Base-by-base conservation (phyloP, 1,284 basidiomycete genomes). In the Trametes pubescens region DNA sequence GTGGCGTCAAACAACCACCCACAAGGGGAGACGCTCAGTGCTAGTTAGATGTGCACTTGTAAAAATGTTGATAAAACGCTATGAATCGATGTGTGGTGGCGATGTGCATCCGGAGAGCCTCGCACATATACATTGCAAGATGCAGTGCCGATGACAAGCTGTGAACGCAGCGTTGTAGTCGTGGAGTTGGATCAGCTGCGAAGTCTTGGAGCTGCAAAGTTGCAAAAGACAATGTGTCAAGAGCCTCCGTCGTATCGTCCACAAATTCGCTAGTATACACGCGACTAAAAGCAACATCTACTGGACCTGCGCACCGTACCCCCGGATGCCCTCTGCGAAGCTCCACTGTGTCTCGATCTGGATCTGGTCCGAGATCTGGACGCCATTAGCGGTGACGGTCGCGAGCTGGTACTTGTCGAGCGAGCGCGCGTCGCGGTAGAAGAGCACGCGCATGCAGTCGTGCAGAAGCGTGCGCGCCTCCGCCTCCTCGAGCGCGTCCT, bases 321-420 rank as follows among this genome's bases (percentile, higher is more conserved):
- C 95, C 71, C 94, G 84, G 71, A 97, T 89, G 32, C 87, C 90
- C 77, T 99, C 97, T 22, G 96, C 97, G 75, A 99, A 99, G 59
- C 82, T 82, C 97, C 97, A 99, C 26, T 87, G 80, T 1, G 97
- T 98, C 62, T 91, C 84, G 2, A 94, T 79, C 57, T 84, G 83
- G 72, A 88, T 85, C 24, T 95, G 90, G 67, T 95, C 95, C 0
- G 93, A 93, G 70, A 99, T 94, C 11, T 78, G 79, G 34, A 92
- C 86, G 3, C 97, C 96, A 4, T 86, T 80, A 35, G 82, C 87
- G 4, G 93, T 96, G 68, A 99, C 88, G 1, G 86, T 95, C 9
- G 96, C 96, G 65, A 99, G 87, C 93, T 99, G 96, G 81, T 93
- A 99, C 95, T 99, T 96, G 85, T 99, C 95, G 77, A 98, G 81